phyloP scores from a whole-genome alignment of 352 stramenopile genomes.

The Phytopythium cucurbitacearum region DNA sequence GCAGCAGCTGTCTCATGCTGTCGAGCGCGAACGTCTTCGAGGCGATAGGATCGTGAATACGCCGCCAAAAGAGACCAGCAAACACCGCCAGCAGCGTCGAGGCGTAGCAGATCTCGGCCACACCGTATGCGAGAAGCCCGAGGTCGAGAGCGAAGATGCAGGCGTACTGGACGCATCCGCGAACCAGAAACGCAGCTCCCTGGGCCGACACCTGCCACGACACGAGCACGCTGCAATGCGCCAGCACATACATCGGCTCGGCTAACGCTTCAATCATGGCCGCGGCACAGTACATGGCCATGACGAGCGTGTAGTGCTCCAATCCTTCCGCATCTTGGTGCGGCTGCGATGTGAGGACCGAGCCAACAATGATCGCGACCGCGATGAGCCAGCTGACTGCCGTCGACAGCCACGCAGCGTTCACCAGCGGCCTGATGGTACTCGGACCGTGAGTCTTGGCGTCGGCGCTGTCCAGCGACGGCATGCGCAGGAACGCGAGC shows the following conservation, averaged over 20 bases:
- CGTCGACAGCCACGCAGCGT: conserved; percentile 76
- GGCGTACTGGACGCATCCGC: conserved; percentile 61
- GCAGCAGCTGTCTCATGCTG: conserved; percentile 51
- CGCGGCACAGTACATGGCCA: conserved; percentile 73
- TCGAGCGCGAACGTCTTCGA: conserved; percentile 35
- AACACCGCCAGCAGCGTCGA: conserved; percentile 60
- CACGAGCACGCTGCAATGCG: conserved; percentile 74
- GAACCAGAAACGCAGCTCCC: conserved; percentile 67
- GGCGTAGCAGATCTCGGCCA: conserved; percentile 75
- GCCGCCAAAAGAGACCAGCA: conserved; percentile 40
- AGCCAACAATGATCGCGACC: conserved; percentile 16
- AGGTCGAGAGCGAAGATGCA: conserved; percentile 61
- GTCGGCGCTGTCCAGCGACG: conserved; percentile 41
- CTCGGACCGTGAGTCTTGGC: not conserved
- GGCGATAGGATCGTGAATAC: conserved; percentile 18
- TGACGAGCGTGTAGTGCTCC: conserved; percentile 41
- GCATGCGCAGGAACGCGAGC: conserved; percentile 79
- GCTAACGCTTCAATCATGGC: conserved; percentile 76
- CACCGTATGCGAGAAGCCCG: conserved; percentile 65
- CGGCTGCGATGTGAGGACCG: conserved; percentile 7
- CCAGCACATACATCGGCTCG: conserved; percentile 81
- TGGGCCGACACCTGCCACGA: conserved; percentile 80
- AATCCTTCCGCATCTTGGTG: conserved; percentile 15
- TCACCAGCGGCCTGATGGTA: conserved; percentile 65
- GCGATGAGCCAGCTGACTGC: conserved; percentile 53